These are phyloP conservation scores for Leishmania tropica DNA, from an alignment of 208 protist species.

Conservation along the genomic window DNA sequence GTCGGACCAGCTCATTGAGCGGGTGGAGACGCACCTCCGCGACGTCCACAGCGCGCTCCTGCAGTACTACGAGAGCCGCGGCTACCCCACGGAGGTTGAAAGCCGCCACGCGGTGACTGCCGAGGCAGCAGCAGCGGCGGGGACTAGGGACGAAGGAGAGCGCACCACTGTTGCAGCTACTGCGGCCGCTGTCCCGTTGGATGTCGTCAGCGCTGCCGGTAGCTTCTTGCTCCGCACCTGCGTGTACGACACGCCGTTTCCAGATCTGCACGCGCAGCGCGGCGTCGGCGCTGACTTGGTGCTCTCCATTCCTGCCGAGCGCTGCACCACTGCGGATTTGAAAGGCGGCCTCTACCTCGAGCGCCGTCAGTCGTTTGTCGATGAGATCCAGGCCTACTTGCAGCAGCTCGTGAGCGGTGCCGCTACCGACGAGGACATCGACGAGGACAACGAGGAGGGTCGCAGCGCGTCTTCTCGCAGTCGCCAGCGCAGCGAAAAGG, in stretches of 20 bases:
- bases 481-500: background rate
- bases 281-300: conserved; percentile 79
- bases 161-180: background rate
- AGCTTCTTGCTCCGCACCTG: conserved; percentile 84
- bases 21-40: conserved; percentile 69
- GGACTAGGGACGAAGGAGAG: background rate
- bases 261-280: conserved; percentile 46
- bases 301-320: conserved; percentile 55
- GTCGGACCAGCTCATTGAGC: conserved; percentile 71
- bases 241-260: conserved; percentile 66
- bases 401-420: conserved; percentile 19
- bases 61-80: conserved; percentile 65
- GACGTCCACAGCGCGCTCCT: conserved; percentile 68
- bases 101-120: background rate
- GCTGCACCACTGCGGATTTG: conserved; percentile 69
- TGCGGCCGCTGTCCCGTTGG: conserved; percentile 19
- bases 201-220: conserved; percentile 60
- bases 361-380: conserved; percentile 64
- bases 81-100: conserved; percentile 46
- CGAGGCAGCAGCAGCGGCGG: background rate
- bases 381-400: conserved; percentile 63
- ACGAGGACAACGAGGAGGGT: conserved; percentile 1
- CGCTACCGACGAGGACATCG: conserved; percentile 7
- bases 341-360: conserved; percentile 75
- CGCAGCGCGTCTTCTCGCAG: background rate